These are phyloP conservation scores for Phytophthora hibernalis DNA, from an alignment of 352 stramenopile species.

Conservation along the genomic window DNA sequence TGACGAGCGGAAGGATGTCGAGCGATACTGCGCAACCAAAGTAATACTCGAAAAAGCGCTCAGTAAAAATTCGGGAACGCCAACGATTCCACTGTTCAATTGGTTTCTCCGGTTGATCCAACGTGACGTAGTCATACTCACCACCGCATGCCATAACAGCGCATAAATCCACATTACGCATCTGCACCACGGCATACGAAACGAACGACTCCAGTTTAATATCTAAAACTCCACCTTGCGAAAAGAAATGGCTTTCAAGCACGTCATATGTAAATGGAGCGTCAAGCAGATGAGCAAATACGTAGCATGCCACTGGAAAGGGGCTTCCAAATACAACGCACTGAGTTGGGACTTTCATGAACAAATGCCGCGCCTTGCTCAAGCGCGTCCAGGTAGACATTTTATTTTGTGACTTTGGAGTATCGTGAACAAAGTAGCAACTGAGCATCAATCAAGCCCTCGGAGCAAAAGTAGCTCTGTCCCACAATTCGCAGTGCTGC, in stretches of 20 bases:
- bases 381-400: slow-evolving; percentile 1
- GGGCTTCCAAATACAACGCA: slow-evolving; percentile 59
- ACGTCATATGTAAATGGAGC: slow-evolving; percentile 47
- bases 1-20: slow-evolving; percentile 16
- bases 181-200: slow-evolving; percentile 45
- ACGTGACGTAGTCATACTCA: slow-evolving; percentile 16
- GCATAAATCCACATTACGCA: slow-evolving; percentile 50
- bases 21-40: slow-evolving; percentile 37
- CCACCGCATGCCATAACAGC: slow-evolving; percentile 29
- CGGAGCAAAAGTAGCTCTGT: slow-evolving; percentile 51
- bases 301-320: slow-evolving; percentile 55
- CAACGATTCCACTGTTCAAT: slow-evolving; percentile 23
- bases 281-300: slow-evolving; percentile 55
- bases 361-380: slow-evolving; percentile 28
- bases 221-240: slow-evolving; percentile 32
- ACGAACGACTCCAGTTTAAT: slow-evolving; percentile 38
- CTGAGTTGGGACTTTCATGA: slow-evolving; percentile 55
- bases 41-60: slow-evolving; percentile 37
- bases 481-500: slow-evolving; percentile 35
- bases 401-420: slow-evolving; percentile 7
- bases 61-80: slow-evolving; percentile 40
- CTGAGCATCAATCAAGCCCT: slow-evolving; percentile 34
- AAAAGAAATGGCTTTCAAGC: slow-evolving; percentile 39
- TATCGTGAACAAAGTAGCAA: slow-evolving; percentile 39
- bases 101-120: not conserved